Evolutionary conservation across 345 rosid species (phyloP).

Genomic region (Acer campestre): DNA sequence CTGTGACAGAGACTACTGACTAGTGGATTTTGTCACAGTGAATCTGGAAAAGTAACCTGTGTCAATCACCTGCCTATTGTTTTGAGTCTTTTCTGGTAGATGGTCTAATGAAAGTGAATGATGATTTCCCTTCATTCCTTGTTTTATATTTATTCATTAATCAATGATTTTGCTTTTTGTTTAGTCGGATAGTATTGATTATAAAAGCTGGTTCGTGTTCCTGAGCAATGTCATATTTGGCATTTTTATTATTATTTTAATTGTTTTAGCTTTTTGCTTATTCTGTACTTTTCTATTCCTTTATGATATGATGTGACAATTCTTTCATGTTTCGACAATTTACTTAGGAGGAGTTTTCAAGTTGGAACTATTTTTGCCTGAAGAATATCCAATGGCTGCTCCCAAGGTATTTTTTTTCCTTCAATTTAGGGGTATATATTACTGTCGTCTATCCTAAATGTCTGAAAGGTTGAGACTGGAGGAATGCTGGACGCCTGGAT

Average conservation of each 20-base stretch:
- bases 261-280: background rate
- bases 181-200: background rate
- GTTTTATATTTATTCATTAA: background rate
- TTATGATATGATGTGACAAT: slow-evolving; percentile 16
- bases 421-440: background rate
- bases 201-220: background rate
- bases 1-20: background rate
- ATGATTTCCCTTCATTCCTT: background rate
- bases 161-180: background rate
- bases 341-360: slow-evolving; percentile 93
- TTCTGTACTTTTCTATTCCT: background rate
- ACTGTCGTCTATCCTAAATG: background rate
- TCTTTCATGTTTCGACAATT: slow-evolving; percentile 20
- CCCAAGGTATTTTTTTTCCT: slow-evolving; percentile 70
- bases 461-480: background rate
- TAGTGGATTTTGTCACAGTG: background rate
- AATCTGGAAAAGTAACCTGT: background rate
- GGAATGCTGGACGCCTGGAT: background rate
- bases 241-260: background rate
- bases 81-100: background rate
- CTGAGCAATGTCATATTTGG: background rate
- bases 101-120: background rate
- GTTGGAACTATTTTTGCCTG: slow-evolving; percentile 97
- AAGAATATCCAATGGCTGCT: slow-evolving; percentile 99
- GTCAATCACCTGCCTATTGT: background rate